Evolutionary conservation across 2,329 filamentous ascomycete genomes (phyloP).

Genomic region (Fusarium sp.): DNA sequence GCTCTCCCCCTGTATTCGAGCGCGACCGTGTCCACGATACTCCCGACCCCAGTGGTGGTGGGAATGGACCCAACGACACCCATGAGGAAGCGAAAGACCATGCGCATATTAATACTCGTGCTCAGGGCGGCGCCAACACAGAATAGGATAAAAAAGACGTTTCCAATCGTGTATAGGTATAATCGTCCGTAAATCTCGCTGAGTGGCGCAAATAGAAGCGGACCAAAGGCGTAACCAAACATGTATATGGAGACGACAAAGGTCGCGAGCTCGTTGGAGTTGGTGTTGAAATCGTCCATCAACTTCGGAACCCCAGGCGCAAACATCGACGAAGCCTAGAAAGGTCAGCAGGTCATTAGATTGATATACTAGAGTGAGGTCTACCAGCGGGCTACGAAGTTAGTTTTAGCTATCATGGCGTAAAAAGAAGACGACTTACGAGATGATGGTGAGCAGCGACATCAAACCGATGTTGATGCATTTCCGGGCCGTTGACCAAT

Average conservation of each 20-base stretch:
- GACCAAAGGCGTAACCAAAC: background rate
- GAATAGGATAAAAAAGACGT: background rate
- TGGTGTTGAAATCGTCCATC: background rate
- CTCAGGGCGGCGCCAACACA: background rate
- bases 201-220: background rate
- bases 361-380: background rate
- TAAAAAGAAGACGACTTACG: background rate
- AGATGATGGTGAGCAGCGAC: background rate
- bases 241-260: constrained; percentile 1
- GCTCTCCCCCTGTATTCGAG: background rate
- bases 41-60: background rate
- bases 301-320: background rate
- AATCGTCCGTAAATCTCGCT: background rate
- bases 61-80: background rate
- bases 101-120: background rate
- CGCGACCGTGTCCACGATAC: background rate
- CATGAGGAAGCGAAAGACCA: background rate
- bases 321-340: background rate
- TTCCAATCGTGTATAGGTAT: background rate
- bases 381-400: background rate
- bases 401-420: background rate
- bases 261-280: background rate
- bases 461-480: background rate
- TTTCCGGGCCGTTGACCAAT: background rate
- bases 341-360: background rate